phyloP scores from a whole-genome alignment of 257 asterid species.

The Solanum dulcamara region DNA sequence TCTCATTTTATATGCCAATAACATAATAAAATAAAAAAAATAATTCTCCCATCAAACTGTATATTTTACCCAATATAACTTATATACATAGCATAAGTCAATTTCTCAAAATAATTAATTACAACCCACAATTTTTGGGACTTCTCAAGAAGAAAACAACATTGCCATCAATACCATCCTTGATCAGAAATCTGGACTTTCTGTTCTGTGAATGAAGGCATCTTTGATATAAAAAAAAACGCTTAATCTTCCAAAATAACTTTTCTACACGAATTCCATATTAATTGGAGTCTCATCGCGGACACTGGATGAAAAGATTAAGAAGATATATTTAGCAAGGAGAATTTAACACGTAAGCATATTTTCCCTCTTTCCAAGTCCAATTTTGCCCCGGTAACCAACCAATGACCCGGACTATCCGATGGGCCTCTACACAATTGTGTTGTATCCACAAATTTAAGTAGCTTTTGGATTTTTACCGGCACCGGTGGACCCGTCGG shows the following conservation, averaged over 20 bases:
- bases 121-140: neutral
- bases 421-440: conserved; percentile 64
- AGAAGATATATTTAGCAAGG: conserved; percentile 41
- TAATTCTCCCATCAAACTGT: neutral
- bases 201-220: neutral
- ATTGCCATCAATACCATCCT: neutral
- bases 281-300: neutral
- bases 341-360: conserved; percentile 62
- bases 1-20: neutral
- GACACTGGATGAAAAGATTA: neutral
- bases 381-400: conserved; percentile 76
- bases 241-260: neutral
- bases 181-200: neutral
- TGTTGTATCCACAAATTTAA: conserved; percentile 59
- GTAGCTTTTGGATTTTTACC: conserved; percentile 32
- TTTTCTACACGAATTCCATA: neutral
- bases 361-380: conserved; percentile 71
- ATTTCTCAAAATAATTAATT: neutral
- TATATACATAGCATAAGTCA: neutral
- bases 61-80: neutral
- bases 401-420: conserved; percentile 91
- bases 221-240: neutral
- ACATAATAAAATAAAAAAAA: neutral
- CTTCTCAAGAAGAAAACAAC: neutral
- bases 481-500: conserved; percentile 75